Conservation (phyloP, 2,329 filamentous ascomycete genomes). For the Fusarium aywerte region DNA sequence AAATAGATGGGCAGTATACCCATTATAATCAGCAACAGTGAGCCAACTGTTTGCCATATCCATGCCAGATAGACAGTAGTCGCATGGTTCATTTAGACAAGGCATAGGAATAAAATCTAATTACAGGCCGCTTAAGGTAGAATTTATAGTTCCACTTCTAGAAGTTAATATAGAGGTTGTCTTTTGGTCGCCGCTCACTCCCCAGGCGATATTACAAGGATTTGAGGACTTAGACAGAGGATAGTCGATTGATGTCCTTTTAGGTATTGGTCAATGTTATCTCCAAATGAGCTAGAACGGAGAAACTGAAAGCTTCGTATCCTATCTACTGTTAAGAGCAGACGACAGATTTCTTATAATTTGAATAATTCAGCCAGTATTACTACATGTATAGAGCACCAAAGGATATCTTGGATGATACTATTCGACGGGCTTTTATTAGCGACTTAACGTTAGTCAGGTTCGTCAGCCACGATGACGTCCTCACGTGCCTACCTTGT, state of each 20-base stretch:
- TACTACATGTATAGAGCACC: no score
- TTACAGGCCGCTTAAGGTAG: no score
- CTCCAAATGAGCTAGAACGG: no score
- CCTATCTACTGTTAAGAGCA: no score
- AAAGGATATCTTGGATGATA: no score
- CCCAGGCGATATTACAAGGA: background rate
- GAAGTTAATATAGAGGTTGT: background rate
- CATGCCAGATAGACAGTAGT: slow-evolving; percentile 13
- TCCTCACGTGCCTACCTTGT: background rate
- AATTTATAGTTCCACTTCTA: background rate
- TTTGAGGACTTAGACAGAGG: background rate
- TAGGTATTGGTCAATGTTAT: no score
- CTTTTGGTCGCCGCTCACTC: background rate
- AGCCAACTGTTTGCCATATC: slow-evolving; percentile 22
- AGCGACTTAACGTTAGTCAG: background rate
- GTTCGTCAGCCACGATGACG: background rate
- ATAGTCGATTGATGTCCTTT: background rate
- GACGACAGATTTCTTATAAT: no score
- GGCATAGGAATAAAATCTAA: no score
- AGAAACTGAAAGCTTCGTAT: no score
- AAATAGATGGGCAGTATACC: slow-evolving; percentile 7
- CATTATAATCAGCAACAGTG: background rate
- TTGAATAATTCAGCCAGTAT: no score
- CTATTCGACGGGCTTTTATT: background rate
- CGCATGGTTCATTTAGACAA: no score